Conservation (phyloP, 2,329 filamentous ascomycete species). For the Dryadomyces quercus-mongolicae region DNA sequence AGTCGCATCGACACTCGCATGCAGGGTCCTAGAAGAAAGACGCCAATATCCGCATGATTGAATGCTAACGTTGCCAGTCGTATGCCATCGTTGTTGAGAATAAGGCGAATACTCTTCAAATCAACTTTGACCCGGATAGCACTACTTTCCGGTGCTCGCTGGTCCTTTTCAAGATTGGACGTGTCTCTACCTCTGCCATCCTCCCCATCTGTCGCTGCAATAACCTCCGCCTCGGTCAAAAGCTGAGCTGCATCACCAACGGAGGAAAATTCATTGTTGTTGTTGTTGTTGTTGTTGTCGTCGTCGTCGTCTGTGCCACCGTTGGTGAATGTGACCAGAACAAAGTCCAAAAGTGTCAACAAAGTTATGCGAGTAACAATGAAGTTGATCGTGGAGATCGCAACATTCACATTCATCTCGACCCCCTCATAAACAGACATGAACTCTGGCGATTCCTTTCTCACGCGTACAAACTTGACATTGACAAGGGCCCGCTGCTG, state of each 20-base stretch:
- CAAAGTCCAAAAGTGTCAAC: slow-evolving; percentile 85
- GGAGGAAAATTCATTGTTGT: slow-evolving; percentile 25
- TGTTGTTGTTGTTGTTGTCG: slow-evolving; percentile 30
- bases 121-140: slow-evolving; percentile 92
- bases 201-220: background rate
- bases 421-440: slow-evolving; percentile 84
- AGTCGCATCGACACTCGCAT: slow-evolving; percentile 82
- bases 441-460: slow-evolving; percentile 84
- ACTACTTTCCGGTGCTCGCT: slow-evolving; percentile 29
- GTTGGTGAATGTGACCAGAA: slow-evolving; percentile 75
- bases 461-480: slow-evolving; percentile 83
- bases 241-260: background rate
- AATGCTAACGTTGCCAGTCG: slow-evolving; percentile 85
- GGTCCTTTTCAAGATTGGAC: background rate
- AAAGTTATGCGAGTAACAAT: slow-evolving; percentile 89
- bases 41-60: slow-evolving; percentile 80
- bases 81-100: slow-evolving; percentile 96
- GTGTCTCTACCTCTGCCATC: background rate
- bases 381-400: slow-evolving; percentile 89
- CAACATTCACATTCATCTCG: slow-evolving; percentile 82
- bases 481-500: slow-evolving; percentile 73
- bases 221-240: background rate
- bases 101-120: slow-evolving; percentile 82
- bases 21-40: slow-evolving; percentile 74
- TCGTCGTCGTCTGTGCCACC: slow-evolving; percentile 35